Base-by-base conservation (phyloP, 805 yeast genomes). In the Yarrowia alimentaria region DNA sequence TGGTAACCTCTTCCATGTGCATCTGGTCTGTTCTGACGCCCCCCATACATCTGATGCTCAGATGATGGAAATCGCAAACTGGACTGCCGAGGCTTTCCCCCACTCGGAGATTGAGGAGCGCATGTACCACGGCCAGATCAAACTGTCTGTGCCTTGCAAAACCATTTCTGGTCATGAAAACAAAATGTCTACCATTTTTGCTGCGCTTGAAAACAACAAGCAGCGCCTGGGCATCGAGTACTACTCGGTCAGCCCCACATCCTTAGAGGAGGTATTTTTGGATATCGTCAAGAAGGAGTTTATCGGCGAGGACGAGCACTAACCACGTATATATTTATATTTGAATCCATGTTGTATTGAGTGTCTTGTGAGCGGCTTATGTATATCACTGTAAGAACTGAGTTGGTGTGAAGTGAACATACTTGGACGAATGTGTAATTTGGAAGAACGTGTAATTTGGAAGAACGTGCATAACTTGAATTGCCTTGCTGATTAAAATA, bases 191-290 rank as follows among this genome's bases (percentile, higher is more conserved):
- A 55, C 32, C 17, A 55, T 54, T 12, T 63, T 54, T 56, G 48
- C 21, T 54, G 14, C 51, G 20, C 51, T 59, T 16, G 62, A 60
- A 42, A 32, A 29, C 16, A 34, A 53, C 17, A 55, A 54, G 30
- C 40, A 21, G 2, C 40, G 53, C n/a, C 52, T 58, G 22, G 57
- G 55, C 3, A 60, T 64, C n/a, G 60, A 58, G 25, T 57, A 60
- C 26, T 64, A 64, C 51, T 57, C 67, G 3, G 64, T 64, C 2
- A 54, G 64, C 11, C 61, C 59, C 14, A 63, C 68, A 11, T 56
- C 64, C 6, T 48, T 64, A 21, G 67, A 64, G 51, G 67, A 64
- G 53, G 68, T 65, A 31, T 64, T 64, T 33, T 55, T 64, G 48
- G 56, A 55, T 17, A 64, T 64, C 29, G 66, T 64, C 6, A 61